Conservation (phyloP, 2,329 filamentous ascomycete genomes). For the Colletotrichum shisoi region DNA sequence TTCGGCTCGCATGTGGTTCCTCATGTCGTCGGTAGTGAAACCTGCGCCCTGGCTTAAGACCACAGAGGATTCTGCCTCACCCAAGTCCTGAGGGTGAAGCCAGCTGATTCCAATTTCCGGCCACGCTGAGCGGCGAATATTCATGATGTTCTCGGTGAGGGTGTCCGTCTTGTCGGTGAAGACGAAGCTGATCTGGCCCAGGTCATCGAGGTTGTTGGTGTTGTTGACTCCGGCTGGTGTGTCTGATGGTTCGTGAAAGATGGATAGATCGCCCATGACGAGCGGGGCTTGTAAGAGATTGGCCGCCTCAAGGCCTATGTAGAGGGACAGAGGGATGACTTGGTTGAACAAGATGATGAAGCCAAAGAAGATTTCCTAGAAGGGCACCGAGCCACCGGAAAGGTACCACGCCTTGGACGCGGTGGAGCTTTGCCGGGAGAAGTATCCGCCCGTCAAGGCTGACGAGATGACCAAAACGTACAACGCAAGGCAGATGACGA, state of each 20-base stretch:
- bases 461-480: slow-evolving; percentile 82
- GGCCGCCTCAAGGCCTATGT: slow-evolving; percentile 87
- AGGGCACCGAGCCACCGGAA: slow-evolving; percentile 70
- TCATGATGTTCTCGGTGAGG: slow-evolving; percentile 93
- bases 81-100: slow-evolving; percentile 76
- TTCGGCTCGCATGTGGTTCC: slow-evolving; percentile 77
- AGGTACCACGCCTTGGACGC: slow-evolving; percentile 82
- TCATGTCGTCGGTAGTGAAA: slow-evolving; percentile 74
- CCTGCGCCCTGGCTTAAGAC: slow-evolving; percentile 44
- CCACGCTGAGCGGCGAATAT: slow-evolving; percentile 92
- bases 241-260: slow-evolving; percentile 85
- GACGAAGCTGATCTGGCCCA: slow-evolving; percentile 87
- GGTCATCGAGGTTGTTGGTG: slow-evolving; percentile 91
- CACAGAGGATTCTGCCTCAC: too few relatives aligned
- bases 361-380: slow-evolving; percentile 83
- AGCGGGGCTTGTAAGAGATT: slow-evolving; percentile 79
- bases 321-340: slow-evolving; percentile 87
- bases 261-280: slow-evolving; percentile 79
- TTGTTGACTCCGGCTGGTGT: slow-evolving; percentile 90
- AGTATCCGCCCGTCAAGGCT: slow-evolving; percentile 84
- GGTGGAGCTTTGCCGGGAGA: slow-evolving; percentile 73
- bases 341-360: slow-evolving; percentile 98
- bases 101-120: slow-evolving; percentile 87
- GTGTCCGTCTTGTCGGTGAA: slow-evolving; percentile 97
- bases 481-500: slow-evolving; percentile 80